Base-by-base conservation (phyloP, 257 asterid genomes). In the Scutellaria galericulata region DNA sequence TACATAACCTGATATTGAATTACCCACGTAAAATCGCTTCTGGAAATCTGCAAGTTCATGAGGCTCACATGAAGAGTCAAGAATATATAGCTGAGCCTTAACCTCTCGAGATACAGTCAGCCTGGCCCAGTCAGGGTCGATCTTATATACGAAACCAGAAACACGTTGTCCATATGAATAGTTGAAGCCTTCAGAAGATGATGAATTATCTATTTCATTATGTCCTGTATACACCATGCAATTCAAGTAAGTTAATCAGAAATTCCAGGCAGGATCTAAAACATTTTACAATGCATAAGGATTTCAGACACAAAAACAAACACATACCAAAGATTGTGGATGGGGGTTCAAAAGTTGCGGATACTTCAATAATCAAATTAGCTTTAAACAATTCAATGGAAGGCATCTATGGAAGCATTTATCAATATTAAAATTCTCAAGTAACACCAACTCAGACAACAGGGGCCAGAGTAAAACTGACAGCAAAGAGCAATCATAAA, bases 51-150 rank as follows among this genome's bases (percentile, higher is more conserved):
- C 66, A 41, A 95, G 93, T 75, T 95, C 98, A 46, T 80, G 22
- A 70, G 97, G 98, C 74, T 92, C 97, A 70, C 83, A 81, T 59
- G 98, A 76, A 76, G 96, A 88, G 71, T 95, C 95, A 47, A 95
- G 87, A 70, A 95, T 74, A 77, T 87, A 81, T 61, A 95, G 73
- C 71, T 83, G 88, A 55, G 98, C 98, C 37, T 72, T 95, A 64
- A 85, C 89, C 75, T 84, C 78, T 66, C 94, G 93, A 68, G 99
- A 87, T 74, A 92, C 75, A 31, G 90, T 59, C 72, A 95, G 65
- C 96, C 97, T 90, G 51, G 80, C 96, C 90, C 96, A 92, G 52
- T 95, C 92, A 57, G 65, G 56, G 77, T 95, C 99, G 71, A 90
- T 86, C 83, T 90, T 92, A 77, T 85, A 92, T 72, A 95, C 92